phyloP scores from a whole-genome alignment of 306 rosid genomes.

The Fagus sylvatica region DNA sequence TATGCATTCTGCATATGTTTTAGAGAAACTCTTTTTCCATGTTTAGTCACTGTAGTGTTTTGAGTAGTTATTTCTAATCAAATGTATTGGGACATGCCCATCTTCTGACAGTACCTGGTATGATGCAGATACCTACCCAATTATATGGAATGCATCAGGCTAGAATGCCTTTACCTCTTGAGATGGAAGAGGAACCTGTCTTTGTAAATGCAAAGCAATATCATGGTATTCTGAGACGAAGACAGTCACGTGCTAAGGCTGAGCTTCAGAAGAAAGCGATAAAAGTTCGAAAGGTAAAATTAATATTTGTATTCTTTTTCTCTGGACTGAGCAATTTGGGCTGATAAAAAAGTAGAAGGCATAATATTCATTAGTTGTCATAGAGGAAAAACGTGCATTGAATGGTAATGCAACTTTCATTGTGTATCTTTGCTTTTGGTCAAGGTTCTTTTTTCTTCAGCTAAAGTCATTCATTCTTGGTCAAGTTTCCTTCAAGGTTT shows the following conservation, averaged over 20 bases:
- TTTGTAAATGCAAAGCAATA: conserved; percentile 93
- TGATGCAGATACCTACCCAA: conserved; percentile 59
- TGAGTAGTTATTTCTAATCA: not conserved
- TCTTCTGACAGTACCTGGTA: conserved; percentile 23
- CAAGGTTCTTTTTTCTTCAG: not conserved
- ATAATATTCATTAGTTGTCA: not conserved
- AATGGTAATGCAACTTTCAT: not conserved
- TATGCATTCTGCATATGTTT: not conserved
- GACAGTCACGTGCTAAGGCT: conserved; percentile 90
- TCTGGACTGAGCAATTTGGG: not conserved
- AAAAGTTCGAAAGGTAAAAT: conserved; percentile 70
- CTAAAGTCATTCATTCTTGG: not conserved
- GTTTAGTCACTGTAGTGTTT: conserved; percentile 18
- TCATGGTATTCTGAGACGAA: conserved; percentile 85
- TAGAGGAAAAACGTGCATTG: not conserved
- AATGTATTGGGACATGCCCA: not conserved
- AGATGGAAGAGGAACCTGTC: conserved; percentile 91
- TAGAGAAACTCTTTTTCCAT: not conserved
- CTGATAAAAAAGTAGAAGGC: not conserved
- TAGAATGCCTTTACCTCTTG: conserved; percentile 85
- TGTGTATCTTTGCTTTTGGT: not conserved
- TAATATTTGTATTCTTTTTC: not conserved
- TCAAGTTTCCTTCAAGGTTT: conserved; percentile 7
- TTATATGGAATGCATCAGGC: conserved; percentile 63
- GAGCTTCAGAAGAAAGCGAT: conserved; percentile 71